Evolutionary conservation across 1,284 basidiomycete genomes (phyloP).

Genomic region (Termitomyces sp.): DNA sequence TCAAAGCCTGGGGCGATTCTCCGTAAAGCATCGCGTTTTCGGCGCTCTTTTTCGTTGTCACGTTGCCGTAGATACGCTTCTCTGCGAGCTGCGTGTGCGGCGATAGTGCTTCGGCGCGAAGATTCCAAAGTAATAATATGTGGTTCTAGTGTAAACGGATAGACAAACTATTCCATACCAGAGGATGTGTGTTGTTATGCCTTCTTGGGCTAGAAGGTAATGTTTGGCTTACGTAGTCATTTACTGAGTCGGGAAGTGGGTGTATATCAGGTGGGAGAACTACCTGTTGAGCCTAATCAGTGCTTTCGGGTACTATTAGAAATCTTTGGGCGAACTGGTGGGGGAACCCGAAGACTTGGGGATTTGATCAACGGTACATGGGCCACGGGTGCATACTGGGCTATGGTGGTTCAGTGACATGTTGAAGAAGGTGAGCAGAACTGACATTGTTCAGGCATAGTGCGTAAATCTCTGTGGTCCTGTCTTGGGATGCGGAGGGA

Average conservation of each 20-base stretch:
- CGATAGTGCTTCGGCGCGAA: constrained; percentile 60
- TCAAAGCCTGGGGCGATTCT: constrained; percentile 74
- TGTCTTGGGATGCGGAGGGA: background rate
- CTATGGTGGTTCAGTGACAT: constrained; percentile 19
- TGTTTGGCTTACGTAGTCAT: constrained; percentile 68
- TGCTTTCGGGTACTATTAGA: constrained; percentile 20
- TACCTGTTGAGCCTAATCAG: constrained; percentile 43
- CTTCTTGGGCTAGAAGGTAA: background rate
- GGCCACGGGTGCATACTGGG: constrained; percentile 71
- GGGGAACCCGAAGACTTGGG: constrained; percentile 82
- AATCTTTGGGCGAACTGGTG: constrained; percentile 43
- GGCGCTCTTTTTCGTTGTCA: constrained; percentile 72
- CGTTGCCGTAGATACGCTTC: constrained; percentile 66
- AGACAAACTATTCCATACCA: constrained; percentile 67
- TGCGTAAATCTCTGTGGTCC: constrained; percentile 17
- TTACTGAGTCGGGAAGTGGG: constrained; percentile 84
- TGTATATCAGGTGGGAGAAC: constrained; percentile 85
- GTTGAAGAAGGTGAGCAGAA: background rate
- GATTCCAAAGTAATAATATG: constrained; percentile 74
- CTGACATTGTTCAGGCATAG: constrained; percentile 30
- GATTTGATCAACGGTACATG: constrained; percentile 86
- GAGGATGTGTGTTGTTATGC: background rate
- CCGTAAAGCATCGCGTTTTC: constrained; percentile 70
- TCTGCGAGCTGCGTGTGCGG: constrained; percentile 59
- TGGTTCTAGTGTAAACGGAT: constrained; percentile 87